phyloP scores from a whole-genome alignment of 2,329 filamentous ascomycete species.

The Trichoderma sp. region DNA sequence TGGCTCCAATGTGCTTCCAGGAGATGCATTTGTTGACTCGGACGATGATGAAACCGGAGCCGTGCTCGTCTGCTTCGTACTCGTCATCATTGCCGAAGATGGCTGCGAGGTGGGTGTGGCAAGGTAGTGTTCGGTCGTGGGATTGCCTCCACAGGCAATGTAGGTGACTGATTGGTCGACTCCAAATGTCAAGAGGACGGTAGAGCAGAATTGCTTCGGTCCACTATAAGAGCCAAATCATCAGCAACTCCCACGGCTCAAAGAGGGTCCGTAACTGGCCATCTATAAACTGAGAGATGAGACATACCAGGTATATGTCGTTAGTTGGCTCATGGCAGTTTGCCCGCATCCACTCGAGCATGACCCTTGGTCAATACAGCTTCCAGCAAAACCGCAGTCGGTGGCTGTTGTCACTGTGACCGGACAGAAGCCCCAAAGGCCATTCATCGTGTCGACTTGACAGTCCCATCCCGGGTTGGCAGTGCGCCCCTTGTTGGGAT shows the following conservation, averaged over 20 bases:
- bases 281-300: neutral
- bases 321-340: slow-evolving; percentile 32
- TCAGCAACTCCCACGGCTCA: neutral
- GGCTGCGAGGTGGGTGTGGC: slow-evolving; percentile 29
- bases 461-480: slow-evolving; percentile 44
- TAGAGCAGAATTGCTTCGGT: slow-evolving; percentile 39
- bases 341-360: slow-evolving; percentile 44
- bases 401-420: slow-evolving; percentile 41
- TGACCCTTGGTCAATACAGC: slow-evolving; percentile 40
- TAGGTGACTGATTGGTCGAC: slow-evolving; percentile 43
- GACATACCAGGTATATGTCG: slow-evolving; percentile 44
- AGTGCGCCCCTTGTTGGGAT: slow-evolving; percentile 37
- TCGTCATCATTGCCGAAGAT: slow-evolving; percentile 7
- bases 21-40: slow-evolving; percentile 24
- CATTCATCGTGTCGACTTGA: slow-evolving; percentile 41
- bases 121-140: slow-evolving; percentile 35
- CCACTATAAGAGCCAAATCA: slow-evolving; percentile 14
- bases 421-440: slow-evolving; percentile 48
- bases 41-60: slow-evolving; percentile 10
- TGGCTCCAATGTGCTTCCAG: neutral
- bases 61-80: neutral
- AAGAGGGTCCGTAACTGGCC: neutral
- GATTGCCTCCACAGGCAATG: slow-evolving; percentile 40
- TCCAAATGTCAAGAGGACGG: slow-evolving; percentile 40
- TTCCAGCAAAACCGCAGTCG: slow-evolving; percentile 46